Conservation (phyloP, 2,329 filamentous ascomycete species). For the Ceratocystis colombiana region DNA sequence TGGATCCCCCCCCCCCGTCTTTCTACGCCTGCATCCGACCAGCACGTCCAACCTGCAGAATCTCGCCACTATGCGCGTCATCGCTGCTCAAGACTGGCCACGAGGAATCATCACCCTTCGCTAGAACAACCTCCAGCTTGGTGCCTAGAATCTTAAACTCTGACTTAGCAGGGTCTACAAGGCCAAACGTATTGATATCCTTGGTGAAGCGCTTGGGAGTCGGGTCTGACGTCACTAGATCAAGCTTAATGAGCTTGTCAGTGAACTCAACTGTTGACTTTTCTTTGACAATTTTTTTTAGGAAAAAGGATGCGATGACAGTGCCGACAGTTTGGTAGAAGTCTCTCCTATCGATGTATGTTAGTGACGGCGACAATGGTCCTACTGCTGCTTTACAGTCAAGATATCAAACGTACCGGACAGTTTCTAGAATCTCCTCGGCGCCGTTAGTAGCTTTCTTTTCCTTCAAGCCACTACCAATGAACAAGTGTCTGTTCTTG, state of each 20-base stretch:
- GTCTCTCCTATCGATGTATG: conserved; percentile 46
- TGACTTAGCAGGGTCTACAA: conserved; percentile 65
- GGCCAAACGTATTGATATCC: conserved; percentile 62
- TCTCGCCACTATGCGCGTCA: conserved; percentile 59
- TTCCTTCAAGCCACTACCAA: conserved; percentile 62
- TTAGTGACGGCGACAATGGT: neutral
- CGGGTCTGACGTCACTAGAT: conserved; percentile 74
- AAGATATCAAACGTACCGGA: conserved; percentile 47
- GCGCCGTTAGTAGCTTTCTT: conserved; percentile 36
- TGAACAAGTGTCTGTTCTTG: conserved; percentile 71
- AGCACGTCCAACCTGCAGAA: conserved; percentile 79
- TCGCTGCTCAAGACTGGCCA: conserved; percentile 81
- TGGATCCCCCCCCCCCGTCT: neutral
- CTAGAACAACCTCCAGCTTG: conserved; percentile 72
- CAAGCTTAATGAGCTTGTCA: conserved; percentile 54
- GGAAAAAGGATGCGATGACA: conserved; percentile 84
- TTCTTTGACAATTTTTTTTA: conserved; percentile 92
- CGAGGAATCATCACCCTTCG: conserved; percentile 60
- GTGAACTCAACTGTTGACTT: conserved; percentile 62
- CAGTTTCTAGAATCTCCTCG: conserved; percentile 68
- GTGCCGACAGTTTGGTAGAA: conserved; percentile 85
- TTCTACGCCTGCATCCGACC: conserved; percentile 37
- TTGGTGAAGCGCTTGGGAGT: conserved; percentile 67
- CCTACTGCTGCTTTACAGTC: too few relatives aligned
- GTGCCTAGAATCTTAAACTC: conserved; percentile 75